A percentile compares a stretch with the other conserved stretches of the same genome.
Evolutionary conservation across 2,329 filamentous ascomycete genomes (phyloP).

Genomic region (Sclerotinia borealis): DNA sequence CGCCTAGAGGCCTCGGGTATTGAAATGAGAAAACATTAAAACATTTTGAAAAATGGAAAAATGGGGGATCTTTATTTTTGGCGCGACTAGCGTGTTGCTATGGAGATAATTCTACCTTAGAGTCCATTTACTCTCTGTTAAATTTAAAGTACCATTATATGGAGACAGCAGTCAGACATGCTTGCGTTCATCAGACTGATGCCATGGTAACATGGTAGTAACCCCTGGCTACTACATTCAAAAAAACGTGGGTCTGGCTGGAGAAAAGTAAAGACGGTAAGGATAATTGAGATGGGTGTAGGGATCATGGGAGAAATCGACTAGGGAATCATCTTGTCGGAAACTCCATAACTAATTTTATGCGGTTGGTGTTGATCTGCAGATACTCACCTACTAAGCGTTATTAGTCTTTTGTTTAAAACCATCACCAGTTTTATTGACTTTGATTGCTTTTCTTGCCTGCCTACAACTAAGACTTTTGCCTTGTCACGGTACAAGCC

Average conservation of each 20-base stretch:
- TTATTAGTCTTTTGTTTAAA: neutral
- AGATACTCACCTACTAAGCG: neutral
- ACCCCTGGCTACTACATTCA: neutral
- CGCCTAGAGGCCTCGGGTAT: neutral
- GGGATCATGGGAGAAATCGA: neutral
- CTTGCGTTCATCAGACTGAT: conserved; percentile 4
- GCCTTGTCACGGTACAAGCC: neutral
- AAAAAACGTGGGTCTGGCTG: conserved; percentile 11
- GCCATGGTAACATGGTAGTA: neutral
- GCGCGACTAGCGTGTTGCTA: neutral
- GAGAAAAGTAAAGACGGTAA: conserved; percentile 2
- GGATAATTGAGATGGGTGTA: conserved; percentile 3
- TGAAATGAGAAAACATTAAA: neutral
- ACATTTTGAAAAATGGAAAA: neutral
- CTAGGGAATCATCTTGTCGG: conserved; percentile 3
- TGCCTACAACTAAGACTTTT: neutral
- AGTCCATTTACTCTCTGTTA: neutral
- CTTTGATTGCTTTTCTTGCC: neutral
- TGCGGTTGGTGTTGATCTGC: neutral
- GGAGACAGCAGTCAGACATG: conserved; percentile 1
- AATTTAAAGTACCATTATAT: neutral
- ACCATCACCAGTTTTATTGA: neutral
- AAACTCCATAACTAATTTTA: neutral
- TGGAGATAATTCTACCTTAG: neutral
- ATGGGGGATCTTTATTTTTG: conserved; percentile 1